Evolutionary conservation across 768 basidiomycete genomes (phyloP).

Genomic region (Hemileccinum rubropunctum): DNA sequence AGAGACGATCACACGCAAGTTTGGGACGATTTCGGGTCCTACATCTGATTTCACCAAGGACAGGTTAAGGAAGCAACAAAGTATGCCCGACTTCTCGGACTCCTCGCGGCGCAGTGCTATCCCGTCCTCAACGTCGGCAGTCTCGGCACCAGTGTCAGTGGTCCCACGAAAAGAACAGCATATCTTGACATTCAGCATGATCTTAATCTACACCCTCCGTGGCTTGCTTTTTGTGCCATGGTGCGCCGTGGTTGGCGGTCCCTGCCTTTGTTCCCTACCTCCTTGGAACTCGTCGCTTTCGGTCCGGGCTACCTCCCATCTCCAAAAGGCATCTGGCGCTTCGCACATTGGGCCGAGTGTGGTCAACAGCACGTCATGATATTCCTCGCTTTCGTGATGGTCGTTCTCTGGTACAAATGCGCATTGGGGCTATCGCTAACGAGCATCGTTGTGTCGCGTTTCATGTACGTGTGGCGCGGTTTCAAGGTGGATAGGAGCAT

Average conservation of each 20-base stretch:
- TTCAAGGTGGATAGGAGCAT: slow-evolving; percentile 24
- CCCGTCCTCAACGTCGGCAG: background rate
- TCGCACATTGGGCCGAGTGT: slow-evolving; percentile 37
- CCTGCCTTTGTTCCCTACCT: slow-evolving; percentile 29
- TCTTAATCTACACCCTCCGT: slow-evolving; percentile 9
- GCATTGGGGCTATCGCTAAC: slow-evolving; percentile 21
- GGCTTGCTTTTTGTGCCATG: slow-evolving; percentile 33
- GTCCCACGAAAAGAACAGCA: background rate
- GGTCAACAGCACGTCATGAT: slow-evolving; percentile 34
- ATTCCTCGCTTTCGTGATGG: slow-evolving; percentile 26
- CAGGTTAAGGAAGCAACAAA: slow-evolving; percentile 7
- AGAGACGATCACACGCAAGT: slow-evolving; percentile 16
- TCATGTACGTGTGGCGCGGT: slow-evolving; percentile 27
- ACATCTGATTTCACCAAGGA: slow-evolving; percentile 5
- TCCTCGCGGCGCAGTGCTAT: background rate
- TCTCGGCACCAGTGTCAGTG: background rate
- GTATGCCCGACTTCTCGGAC: slow-evolving; percentile 14
- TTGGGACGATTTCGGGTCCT: slow-evolving; percentile 27
- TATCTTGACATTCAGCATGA: background rate
- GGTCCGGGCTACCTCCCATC: slow-evolving; percentile 27
- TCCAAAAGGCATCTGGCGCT: slow-evolving; percentile 33
- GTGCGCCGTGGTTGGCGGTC: slow-evolving; percentile 35
- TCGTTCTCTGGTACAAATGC: slow-evolving; percentile 18
- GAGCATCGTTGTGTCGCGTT: slow-evolving; percentile 17
- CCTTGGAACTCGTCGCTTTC: slow-evolving; percentile 29